Evolutionary conservation across 2,329 filamentous ascomycete genomes (phyloP), one percentile per base, ranked within the genome.

Genomic region (Conoideocrella luteorostrata): DNA sequence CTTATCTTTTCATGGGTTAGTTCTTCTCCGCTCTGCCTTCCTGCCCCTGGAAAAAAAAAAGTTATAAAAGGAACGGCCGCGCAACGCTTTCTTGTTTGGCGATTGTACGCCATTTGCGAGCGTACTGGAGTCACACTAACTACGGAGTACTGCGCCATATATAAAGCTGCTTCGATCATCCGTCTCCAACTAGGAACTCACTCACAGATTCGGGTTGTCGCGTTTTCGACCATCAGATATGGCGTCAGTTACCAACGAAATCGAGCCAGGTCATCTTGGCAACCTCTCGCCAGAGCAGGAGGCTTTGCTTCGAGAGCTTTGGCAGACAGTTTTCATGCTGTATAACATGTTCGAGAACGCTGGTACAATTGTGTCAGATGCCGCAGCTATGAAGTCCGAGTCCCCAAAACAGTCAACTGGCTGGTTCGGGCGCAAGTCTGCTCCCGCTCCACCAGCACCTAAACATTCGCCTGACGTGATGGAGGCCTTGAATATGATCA

Each of bases 211-310:
- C n/a, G n/a, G n/a, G n/a, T n/a, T n/a, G n/a, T n/a, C n/a, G n/a
- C n/a, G n/a, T n/a, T 4, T 33, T 17, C 30, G 30, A 17, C 11
- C 29, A 33, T 21, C 34, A 10, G 23, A 4, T 23, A 39, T 39
- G 37, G 21, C 39, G 10, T 15, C 39, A 23, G 18, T 20, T 29
- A 22, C 41, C 41, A 21, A 24, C 26, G 34, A 15, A 15, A 32
- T 39, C 3, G 34, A 24, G 18, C 13, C 6, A 28, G 41, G 41
- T 18, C 41, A 43, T 11, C 41, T 38, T 18, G 41, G 41, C 18
- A 43, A 43, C 34, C 34, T 43, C 24, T 32, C 41, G n/a, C 7
- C 24, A 20, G 41, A 30, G 3, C 41, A 43, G 13, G 34, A 43
- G 18, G 34, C 26, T n/a, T 5, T 20, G 2, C 41, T 43, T 7